Base-by-base conservation (phyloP, 768 basidiomycete genomes). In the Goffeauzyma gilvescens region DNA sequence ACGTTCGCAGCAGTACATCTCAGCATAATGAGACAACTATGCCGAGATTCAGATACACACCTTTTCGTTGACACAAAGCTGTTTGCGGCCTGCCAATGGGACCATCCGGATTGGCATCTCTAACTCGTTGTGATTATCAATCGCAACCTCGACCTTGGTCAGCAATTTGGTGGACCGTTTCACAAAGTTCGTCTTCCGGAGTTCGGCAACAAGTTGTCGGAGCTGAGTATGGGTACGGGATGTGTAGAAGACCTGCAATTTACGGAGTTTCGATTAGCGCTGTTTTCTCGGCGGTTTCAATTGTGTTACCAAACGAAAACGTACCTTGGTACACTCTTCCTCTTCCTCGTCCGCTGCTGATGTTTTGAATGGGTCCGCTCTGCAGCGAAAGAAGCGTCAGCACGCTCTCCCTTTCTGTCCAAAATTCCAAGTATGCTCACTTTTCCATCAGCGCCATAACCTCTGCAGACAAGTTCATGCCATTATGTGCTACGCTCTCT, bases 201-300 rank as follows among this genome's bases (percentile, higher is more conserved):
- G 68, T 57, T 98, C 93, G 3, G 80, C 78, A 14, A 87, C 69
- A 3, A 96, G 71, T 60, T 98, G 90, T 2, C 86, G 71, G 3
- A 98, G 73, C 55, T 98, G 90, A 1, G 89, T 89, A 64, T 98
- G 90, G 0, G 90, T 98, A 24, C 90, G 71, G 0, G 93, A 96
- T 0, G 89, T 81, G 56, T 89, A 93, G 61, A 76, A 93, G 47
- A 96, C 78, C 69, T 67, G 43, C 4, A n/a, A n/a, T n/a, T n/a
- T n/a, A n/a, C n/a, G n/a, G n/a, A n/a, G n/a, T n/a, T n/a, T n/a
- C n/a, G n/a, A n/a, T 27, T 4, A 10, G 41, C 3, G 22, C n/a
- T 18, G 6, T 17, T 1, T 42, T 12, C 23, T 49, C 48, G 38
- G 30, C 42, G 18, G 33, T 28, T 30, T 58, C 32, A 24, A 6